These are phyloP conservation scores for Margaritispora aquatica DNA, from an alignment of 495 filamentous ascomycete species.

Conservation along the genomic window DNA sequence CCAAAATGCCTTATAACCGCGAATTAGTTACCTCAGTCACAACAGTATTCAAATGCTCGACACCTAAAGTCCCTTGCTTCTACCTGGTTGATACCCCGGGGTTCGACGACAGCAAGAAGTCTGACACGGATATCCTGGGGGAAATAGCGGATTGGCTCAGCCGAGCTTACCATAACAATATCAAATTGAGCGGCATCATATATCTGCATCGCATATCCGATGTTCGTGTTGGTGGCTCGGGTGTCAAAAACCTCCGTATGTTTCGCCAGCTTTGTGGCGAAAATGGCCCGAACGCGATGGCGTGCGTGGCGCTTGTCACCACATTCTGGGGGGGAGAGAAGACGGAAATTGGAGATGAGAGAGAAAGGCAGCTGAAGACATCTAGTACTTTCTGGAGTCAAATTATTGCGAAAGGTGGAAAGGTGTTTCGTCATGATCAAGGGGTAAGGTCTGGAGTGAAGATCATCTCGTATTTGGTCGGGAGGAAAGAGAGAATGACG, in stretches of 20 bases:
- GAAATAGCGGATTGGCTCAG: constrained; percentile 31
- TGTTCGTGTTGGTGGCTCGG: constrained; percentile 27
- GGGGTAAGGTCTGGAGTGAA: background rate
- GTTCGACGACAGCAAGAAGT: constrained; percentile 37
- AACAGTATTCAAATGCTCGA: background rate
- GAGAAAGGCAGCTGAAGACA: constrained; percentile 1
- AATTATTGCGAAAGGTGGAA: background rate
- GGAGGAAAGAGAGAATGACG: background rate
- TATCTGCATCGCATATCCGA: constrained; percentile 39
- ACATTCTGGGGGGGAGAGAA: background rate
- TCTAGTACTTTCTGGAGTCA: background rate
- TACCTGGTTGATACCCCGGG: constrained; percentile 38
- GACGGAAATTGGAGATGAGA: background rate
- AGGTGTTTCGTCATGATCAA: background rate
- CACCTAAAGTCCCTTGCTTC: background rate
- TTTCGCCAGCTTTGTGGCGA: constrained; percentile 26
- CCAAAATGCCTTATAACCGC: background rate
- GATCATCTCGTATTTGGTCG: background rate
- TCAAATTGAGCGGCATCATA: constrained; percentile 30
- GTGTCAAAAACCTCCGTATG: constrained; percentile 26
- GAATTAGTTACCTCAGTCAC: background rate
- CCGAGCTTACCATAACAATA: constrained; percentile 20
- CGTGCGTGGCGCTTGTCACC: background rate
- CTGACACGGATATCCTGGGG: constrained; percentile 33
- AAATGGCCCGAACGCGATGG: constrained; percentile 24